phyloP scores from a whole-genome alignment of 2,329 filamentous ascomycete species.

The Fonsecaea multimorphosa region DNA sequence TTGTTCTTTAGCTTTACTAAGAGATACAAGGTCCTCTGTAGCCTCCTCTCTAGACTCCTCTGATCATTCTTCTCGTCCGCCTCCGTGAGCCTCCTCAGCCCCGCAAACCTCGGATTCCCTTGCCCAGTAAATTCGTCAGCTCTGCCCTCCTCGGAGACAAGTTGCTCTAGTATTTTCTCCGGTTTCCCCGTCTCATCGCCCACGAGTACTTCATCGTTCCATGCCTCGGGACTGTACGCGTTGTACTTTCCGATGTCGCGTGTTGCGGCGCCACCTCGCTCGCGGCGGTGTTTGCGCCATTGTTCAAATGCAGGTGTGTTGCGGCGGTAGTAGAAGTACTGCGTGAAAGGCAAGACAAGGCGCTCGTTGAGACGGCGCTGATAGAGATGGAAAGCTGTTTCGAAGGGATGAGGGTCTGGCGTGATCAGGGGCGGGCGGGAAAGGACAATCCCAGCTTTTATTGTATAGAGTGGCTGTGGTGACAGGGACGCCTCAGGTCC shows the following conservation, averaged over 20 bases:
- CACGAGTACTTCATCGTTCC: conserved; percentile 89
- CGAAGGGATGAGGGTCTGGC: conserved; percentile 81
- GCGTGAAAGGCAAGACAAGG: conserved; percentile 81
- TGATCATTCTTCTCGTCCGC: conserved; percentile 78
- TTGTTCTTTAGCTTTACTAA: conserved; percentile 70
- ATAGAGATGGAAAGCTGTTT: conserved; percentile 94
- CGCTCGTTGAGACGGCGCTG: conserved; percentile 97
- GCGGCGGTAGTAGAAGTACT: conserved; percentile 93
- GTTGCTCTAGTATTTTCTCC: conserved; percentile 70
- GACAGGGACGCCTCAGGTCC: conserved; percentile 48
- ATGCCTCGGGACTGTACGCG: conserved; percentile 73
- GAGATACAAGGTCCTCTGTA: conserved; percentile 85
- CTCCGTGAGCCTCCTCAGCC: conserved; percentile 67
- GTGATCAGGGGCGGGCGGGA: conserved; percentile 89
- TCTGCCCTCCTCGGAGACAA: conserved; percentile 73
- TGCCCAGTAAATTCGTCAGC: conserved; percentile 57
- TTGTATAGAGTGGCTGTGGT: conserved; percentile 51
- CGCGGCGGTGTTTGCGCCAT: conserved; percentile 84
- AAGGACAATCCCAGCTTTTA: conserved; percentile 76
- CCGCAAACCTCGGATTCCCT: conserved; percentile 73
- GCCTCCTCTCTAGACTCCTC: conserved; percentile 75
- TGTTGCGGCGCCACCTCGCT: conserved; percentile 74
- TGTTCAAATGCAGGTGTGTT: conserved; percentile 83
- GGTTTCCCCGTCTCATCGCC: conserved; percentile 72
- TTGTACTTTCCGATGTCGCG: conserved; percentile 87